Conservation (phyloP, 371 early-diverging fungal genomes). For the Mucor lusitanicus region DNA sequence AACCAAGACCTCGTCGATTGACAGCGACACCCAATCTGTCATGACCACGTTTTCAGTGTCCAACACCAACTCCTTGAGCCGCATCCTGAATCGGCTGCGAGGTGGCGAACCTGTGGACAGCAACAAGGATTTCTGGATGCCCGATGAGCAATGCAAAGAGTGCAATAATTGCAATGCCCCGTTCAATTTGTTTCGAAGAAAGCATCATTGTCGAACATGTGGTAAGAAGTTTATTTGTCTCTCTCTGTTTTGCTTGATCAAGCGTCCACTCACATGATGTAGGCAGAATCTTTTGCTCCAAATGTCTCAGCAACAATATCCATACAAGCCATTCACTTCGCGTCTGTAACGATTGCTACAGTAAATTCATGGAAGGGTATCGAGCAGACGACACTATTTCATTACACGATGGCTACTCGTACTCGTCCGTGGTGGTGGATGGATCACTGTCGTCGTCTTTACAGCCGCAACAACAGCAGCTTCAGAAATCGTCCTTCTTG, state of each 20-base stretch:
- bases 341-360: slow-evolving; percentile 28
- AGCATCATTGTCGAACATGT: slow-evolving; percentile 86
- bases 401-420: slow-evolving; percentile 17
- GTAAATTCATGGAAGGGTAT: slow-evolving; percentile 14
- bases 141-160: slow-evolving; percentile 75
- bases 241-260: not conserved
- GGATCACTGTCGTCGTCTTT: slow-evolving; percentile 1
- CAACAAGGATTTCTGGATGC: slow-evolving; percentile 80
- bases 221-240: too few relatives aligned
- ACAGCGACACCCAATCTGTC: slow-evolving; percentile 57
- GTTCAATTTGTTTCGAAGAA: slow-evolving; percentile 70
- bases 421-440: slow-evolving; percentile 11
- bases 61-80: slow-evolving; percentile 53
- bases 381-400: slow-evolving; percentile 19
- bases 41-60: slow-evolving; percentile 54
- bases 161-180: slow-evolving; percentile 76
- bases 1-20: slow-evolving; percentile 31
- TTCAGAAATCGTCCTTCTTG: slow-evolving; percentile 13
- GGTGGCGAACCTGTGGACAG: slow-evolving; percentile 44
- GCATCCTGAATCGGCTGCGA: slow-evolving; percentile 51
- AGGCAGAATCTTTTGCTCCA: slow-evolving; percentile 32
- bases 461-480: slow-evolving; percentile 12
- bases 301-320: slow-evolving; percentile 20
- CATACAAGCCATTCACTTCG: slow-evolving; percentile 20
- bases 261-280: not conserved